A percentile compares a stretch with the other conserved stretches of the same genome.
phyloP scores from a whole-genome alignment of 768 basidiomycete genomes.

The Lanmaoa rubissima region DNA sequence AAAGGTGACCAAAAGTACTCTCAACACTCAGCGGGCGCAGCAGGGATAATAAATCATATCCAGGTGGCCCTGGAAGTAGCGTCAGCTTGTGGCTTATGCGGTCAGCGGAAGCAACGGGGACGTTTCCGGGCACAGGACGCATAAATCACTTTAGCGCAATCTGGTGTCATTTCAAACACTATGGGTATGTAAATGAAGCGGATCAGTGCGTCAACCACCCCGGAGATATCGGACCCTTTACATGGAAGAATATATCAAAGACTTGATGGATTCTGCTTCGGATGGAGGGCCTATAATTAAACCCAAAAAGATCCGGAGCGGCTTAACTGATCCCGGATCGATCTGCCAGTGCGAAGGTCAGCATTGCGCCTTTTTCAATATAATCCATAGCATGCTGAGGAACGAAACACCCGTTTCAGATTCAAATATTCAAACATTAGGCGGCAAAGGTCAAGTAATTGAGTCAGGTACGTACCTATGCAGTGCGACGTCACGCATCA shows the following conservation, averaged over 20 bases:
- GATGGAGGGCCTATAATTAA: background rate
- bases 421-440: background rate
- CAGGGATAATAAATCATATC: too few relatives aligned
- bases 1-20: background rate
- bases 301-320: conserved; percentile 2
- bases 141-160: background rate
- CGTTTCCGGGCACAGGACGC: background rate
- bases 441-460: background rate
- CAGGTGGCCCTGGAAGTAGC: too few relatives aligned
- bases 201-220: background rate
- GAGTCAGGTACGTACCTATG: background rate
- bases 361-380: background rate
- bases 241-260: background rate
- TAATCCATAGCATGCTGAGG: background rate
- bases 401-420: background rate
- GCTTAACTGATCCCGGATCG: too few relatives aligned
- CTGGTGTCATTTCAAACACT: background rate
- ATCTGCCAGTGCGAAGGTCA: background rate
- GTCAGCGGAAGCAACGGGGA: too few relatives aligned
- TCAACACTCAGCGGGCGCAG: too few relatives aligned
- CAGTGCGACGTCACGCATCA: too few relatives aligned
- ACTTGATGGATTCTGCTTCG: background rate
- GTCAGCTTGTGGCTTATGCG: too few relatives aligned
- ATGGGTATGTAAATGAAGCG: background rate
- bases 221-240: too few relatives aligned